These are phyloP conservation scores for Clavispora vitiphila DNA, from an alignment of 805 yeast genomes.

Conservation along the genomic window DNA sequence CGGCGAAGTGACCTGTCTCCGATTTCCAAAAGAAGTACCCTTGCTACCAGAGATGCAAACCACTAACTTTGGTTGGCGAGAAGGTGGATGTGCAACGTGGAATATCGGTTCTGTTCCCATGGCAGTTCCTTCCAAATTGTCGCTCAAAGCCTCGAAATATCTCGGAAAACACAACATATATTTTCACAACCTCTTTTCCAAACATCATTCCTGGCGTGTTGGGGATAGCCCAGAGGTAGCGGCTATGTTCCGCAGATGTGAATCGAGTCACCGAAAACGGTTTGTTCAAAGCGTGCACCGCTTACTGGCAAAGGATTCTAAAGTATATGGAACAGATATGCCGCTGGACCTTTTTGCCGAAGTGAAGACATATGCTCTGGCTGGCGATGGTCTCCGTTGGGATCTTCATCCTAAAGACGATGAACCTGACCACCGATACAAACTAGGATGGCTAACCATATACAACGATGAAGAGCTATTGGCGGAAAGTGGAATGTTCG, in stretches of 20 bases:
- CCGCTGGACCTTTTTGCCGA: conserved; percentile 12
- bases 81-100: conserved; percentile 9
- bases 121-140: conserved; percentile 17
- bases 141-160: conserved; percentile 19
- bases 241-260: conserved; percentile 40
- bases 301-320: conserved; percentile 6
- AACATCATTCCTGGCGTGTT: neutral
- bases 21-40: neutral
- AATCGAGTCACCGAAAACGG: conserved; percentile 31
- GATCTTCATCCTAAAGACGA: conserved; percentile 49
- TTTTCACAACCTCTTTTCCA: conserved; percentile 30
- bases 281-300: conserved; percentile 31
- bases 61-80: neutral
- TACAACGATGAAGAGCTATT: conserved; percentile 40
- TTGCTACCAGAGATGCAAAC: neutral
- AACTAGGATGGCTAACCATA: conserved; percentile 62
- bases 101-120: conserved; percentile 43
- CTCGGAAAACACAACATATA: conserved; percentile 33
- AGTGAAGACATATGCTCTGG: conserved; percentile 29
- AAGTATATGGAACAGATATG: conserved; percentile 2
- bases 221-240: conserved; percentile 23
- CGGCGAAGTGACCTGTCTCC: neutral
- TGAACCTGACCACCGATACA: conserved; percentile 49
- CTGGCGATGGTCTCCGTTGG: conserved; percentile 54
- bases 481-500: conserved; percentile 44